Evolutionary conservation across 208 protist genomes (phyloP), one percentile per base, ranked within the genome.

Genomic region (Leishmania gerbilli): DNA sequence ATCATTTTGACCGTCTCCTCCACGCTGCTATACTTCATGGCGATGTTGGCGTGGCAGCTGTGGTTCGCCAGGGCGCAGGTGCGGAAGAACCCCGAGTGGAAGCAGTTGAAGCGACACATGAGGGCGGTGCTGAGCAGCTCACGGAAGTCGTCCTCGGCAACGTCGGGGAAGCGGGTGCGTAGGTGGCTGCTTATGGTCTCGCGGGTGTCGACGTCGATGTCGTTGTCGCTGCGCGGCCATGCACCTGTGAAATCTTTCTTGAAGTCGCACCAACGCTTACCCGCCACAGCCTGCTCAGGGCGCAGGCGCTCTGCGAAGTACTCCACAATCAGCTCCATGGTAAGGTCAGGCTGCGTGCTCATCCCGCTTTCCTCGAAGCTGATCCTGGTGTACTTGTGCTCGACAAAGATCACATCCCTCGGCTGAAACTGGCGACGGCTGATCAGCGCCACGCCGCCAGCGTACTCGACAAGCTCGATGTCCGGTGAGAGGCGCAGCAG

Each of bases 41-140:
- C 94, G n/a, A 94, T 91, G 87, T 97, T 97, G 47, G 94, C 90
- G 60, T 83, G 76, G 80, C 94, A 97, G 84, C 91, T 96, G 89
- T 97, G 94, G 81, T 97, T 97, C 27, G 92, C 91, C 76, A 97
- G 80, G 56, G 94, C 94, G 64, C 94, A 97, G 6, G 89, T 87
- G 75, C 94, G 91, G 77, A 97, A 97, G 86, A 97, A 96, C 56
- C 94, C 94, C 47, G 90, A 88, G 84, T 95, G 86, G 74, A 97
- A 97, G 79, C 94, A 95, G 86, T 97, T 97, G 83, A 92, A 97
- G 40, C 92, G 92, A 79, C 94, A 97, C 88, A 95, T 95, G 27
- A 96, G 84, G 40, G 92, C 74, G 19, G 89, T 77, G 71, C 87
- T 71, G n/a, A 95, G 88, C 21, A 97, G 81, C 68, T 94, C 91